phyloP scores from a whole-genome alignment of 257 asterid genomes.

The Plantago major region DNA sequence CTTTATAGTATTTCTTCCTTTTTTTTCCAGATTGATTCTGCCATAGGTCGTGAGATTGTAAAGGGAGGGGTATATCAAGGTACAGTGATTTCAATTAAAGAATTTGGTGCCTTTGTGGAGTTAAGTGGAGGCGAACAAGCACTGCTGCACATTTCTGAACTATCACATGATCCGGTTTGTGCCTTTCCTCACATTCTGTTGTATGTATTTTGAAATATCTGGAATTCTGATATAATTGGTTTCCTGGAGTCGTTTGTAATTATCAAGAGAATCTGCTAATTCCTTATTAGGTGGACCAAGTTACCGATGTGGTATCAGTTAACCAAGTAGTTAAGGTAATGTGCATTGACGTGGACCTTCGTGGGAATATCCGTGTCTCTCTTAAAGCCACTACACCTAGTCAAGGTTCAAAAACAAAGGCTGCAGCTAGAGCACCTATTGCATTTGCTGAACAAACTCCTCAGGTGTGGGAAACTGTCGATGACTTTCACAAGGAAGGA shows the following conservation, averaged over 20 bases:
- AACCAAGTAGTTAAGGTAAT: slow-evolving; percentile 72
- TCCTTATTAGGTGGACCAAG: slow-evolving; percentile 59
- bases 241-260: slow-evolving; percentile 14
- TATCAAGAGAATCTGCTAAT: slow-evolving; percentile 17
- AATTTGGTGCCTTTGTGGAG: slow-evolving; percentile 97
- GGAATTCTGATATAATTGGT: slow-evolving; percentile 1
- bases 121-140: slow-evolving; percentile 97
- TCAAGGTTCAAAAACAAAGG: slow-evolving; percentile 29
- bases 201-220: slow-evolving; percentile 15
- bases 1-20: not conserved
- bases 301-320: slow-evolving; percentile 72
- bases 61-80: slow-evolving; percentile 87
- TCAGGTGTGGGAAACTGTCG: slow-evolving; percentile 33
- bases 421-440: slow-evolving; percentile 26
- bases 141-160: slow-evolving; percentile 88
- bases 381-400: slow-evolving; percentile 68
- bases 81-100: slow-evolving; percentile 67
- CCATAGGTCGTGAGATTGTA: slow-evolving; percentile 82
- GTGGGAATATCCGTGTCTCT: slow-evolving; percentile 84
- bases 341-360: slow-evolving; percentile 90
- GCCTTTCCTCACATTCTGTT: slow-evolving; percentile 6
- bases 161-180: slow-evolving; percentile 75
- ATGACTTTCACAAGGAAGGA: slow-evolving; percentile 29
- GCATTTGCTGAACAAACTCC: slow-evolving; percentile 29
- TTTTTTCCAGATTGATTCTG: slow-evolving; percentile 61